These are phyloP conservation scores for Pyricularia pennisetigena DNA, from an alignment of 2,329 filamentous ascomycete species.

Conservation along the genomic window DNA sequence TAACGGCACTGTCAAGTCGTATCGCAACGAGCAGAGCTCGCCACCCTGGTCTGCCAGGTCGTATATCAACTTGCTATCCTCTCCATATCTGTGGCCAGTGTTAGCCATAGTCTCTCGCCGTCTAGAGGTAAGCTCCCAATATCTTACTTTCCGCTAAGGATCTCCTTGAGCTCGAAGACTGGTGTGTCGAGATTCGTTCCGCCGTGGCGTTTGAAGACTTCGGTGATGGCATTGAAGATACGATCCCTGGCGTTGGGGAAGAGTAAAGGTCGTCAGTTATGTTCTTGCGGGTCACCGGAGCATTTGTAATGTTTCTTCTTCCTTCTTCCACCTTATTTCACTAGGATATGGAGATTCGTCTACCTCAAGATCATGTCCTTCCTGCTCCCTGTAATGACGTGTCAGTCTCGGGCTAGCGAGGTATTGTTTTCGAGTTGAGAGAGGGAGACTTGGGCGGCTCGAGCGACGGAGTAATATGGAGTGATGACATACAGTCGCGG, in stretches of 20 bases:
- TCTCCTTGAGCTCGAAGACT: constrained; percentile 70
- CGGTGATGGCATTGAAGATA: constrained; percentile 12
- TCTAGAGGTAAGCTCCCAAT: constrained; percentile 10
- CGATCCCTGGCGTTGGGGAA: constrained; percentile 1
- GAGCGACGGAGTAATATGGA: background rate
- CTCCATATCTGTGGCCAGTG: constrained; percentile 62
- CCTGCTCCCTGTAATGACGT: background rate
- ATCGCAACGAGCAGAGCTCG: constrained; percentile 70
- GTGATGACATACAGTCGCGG: constrained; percentile 42
- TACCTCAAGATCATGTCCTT: constrained; percentile 5
- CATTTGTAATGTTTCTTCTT: background rate
- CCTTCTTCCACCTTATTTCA: background rate
- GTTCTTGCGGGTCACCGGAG: background rate
- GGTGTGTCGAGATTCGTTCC: constrained; percentile 61
- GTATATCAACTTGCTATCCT: constrained; percentile 63
- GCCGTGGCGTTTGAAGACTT: constrained; percentile 45
- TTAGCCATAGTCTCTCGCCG: constrained; percentile 7
- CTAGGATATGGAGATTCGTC: background rate
- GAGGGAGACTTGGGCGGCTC: background rate
- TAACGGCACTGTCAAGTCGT: constrained; percentile 56
- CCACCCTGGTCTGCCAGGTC: constrained; percentile 77
- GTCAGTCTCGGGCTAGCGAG: background rate
- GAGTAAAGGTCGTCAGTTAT: background rate
- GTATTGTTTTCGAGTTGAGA: background rate
- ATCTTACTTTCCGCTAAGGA: constrained; percentile 31